Conservation (phyloP, 495 filamentous ascomycete species). For the Pyrenopolyporus hunteri region DNA sequence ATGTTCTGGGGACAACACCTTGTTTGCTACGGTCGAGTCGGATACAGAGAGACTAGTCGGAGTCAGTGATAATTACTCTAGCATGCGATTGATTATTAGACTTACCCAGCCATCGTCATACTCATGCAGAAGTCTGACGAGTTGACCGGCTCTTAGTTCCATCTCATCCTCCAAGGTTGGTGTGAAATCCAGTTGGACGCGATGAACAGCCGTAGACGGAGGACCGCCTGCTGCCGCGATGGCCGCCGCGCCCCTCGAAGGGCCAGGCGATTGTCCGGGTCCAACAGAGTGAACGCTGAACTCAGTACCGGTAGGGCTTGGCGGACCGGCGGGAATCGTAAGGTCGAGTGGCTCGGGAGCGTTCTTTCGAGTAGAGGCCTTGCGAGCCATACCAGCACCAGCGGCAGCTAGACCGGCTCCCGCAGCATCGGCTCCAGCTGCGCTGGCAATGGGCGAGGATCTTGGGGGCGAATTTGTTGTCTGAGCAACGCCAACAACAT, state of each 20-base stretch:
- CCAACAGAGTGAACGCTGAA: conserved; percentile 60
- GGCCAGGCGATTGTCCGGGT: conserved; percentile 53
- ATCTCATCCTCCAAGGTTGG: conserved; percentile 93
- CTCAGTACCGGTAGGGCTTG: conserved; percentile 66
- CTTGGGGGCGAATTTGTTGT: conserved; percentile 41
- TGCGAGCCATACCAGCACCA: conserved; percentile 47
- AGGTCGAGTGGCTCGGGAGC: conserved; percentile 56
- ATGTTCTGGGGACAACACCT: conserved; percentile 91
- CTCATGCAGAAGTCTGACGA: conserved; percentile 89
- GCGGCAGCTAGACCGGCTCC: conserved; percentile 37
- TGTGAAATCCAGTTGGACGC: conserved; percentile 93
- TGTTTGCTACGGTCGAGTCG: conserved; percentile 88
- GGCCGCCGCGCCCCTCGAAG: conserved; percentile 53
- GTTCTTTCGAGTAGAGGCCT: conserved; percentile 54
- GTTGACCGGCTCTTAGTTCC: conserved; percentile 74
- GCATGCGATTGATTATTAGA: conserved; percentile 16
- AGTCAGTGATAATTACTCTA: conserved; percentile 46
- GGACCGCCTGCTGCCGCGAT: conserved; percentile 64
- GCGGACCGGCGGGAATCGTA: conserved; percentile 52
- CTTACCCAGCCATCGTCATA: conserved; percentile 99
- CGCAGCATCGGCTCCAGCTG: conserved; percentile 50
- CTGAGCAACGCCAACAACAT: conserved; percentile 42
- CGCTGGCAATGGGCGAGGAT: conserved; percentile 18
- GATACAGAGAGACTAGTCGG: conserved; percentile 80
- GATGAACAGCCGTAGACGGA: conserved; percentile 69